Evolutionary conservation across 1,284 basidiomycete species (phyloP), one percentile per base, ranked within the genome.

Genomic region (Stygiomarasmius scandens): DNA sequence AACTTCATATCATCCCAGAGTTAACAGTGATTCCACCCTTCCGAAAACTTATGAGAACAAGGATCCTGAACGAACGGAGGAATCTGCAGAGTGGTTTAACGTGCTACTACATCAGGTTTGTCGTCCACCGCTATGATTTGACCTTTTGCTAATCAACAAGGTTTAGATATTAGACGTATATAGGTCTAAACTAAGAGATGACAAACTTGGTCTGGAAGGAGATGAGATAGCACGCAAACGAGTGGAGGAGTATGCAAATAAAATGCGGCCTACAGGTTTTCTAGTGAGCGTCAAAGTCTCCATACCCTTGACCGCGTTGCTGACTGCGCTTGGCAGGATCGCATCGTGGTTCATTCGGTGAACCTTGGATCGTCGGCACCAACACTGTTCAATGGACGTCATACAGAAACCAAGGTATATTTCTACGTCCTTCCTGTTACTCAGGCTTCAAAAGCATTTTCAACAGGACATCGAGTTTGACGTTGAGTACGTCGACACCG

Each of bases 31-130:
- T 61, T 63, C 72, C 44, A 38, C 72, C 73, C 44, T 72, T 74
- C 52, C 70, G 68, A 43, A 70, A 69, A 49, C 60, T 65, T 20
- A 41, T 61, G 67, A 6, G 59, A 71, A 32, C 71, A 70, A 41
- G 62, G 69, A 29, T 63, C 59, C 34, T 58, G 64, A 22, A 64
- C 60, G 59, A 12, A 66, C 66, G 32, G 56, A 71, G 49, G 90
- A 90, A 68, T 87, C 89, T 11, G 80, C 86, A 34, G 86, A 89
- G 63, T 93, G 90, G 90, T 80, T 93, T 61, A 92, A 92, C 66
- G 69, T 78, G 29, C 74, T 93, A 49, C 67, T 90, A 57, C 81
- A 80, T 56, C 86, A 91, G 78, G 90, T 86, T 56, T 69, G 51
- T 29, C 43, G 52, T 52, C 25, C 32, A 48, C 25, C 32, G 27